Evolutionary conservation across 495 filamentous ascomycete species (phyloP).

Genomic region (Aspergillus haitiensis): DNA sequence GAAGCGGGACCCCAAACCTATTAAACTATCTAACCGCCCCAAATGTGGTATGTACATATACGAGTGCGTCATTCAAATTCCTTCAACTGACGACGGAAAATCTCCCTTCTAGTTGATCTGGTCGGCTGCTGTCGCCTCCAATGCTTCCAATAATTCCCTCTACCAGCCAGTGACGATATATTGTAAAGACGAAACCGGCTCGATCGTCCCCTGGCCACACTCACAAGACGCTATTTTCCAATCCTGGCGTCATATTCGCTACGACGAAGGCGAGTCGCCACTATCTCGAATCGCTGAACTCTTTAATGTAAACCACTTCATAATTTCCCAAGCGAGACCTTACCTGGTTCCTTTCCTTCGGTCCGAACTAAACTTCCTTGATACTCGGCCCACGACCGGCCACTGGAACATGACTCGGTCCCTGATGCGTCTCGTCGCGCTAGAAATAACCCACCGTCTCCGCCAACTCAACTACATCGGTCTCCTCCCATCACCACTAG

Average conservation of each 20-base stretch:
- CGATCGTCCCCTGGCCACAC: conserved; percentile 76
- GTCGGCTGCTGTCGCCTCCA: conserved; percentile 92
- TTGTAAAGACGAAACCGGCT: conserved; percentile 79
- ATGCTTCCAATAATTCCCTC: conserved; percentile 68
- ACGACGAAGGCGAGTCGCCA: conserved; percentile 76
- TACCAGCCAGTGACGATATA: conserved; percentile 70
- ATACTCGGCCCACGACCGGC: conserved; percentile 56
- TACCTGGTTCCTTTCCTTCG: conserved; percentile 89
- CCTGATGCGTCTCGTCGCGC: conserved; percentile 65
- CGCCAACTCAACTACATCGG: conserved; percentile 77
- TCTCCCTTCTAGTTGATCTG: conserved; percentile 66
- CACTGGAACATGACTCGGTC: conserved; percentile 59
- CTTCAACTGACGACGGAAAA: conserved; percentile 7
- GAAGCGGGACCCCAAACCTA: conserved; percentile 77
- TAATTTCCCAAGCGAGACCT: conserved; percentile 92
- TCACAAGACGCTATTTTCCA: conserved; percentile 65
- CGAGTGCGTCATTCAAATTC: not conserved
- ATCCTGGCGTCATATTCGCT: conserved; percentile 66
- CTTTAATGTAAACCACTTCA: conserved; percentile 98
- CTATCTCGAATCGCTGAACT: conserved; percentile 82
- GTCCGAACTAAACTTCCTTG: conserved; percentile 75
- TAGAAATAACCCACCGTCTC: conserved; percentile 81
- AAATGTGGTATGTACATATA: conserved; percentile 69
- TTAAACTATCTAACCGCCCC: conserved; percentile 94
- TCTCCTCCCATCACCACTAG: conserved; percentile 65